Percentiles rank a stretch among this genome's conserved stretches.
Evolutionary conservation across 495 filamentous ascomycete species (phyloP).

Genomic region (Neurospora sp.): DNA sequence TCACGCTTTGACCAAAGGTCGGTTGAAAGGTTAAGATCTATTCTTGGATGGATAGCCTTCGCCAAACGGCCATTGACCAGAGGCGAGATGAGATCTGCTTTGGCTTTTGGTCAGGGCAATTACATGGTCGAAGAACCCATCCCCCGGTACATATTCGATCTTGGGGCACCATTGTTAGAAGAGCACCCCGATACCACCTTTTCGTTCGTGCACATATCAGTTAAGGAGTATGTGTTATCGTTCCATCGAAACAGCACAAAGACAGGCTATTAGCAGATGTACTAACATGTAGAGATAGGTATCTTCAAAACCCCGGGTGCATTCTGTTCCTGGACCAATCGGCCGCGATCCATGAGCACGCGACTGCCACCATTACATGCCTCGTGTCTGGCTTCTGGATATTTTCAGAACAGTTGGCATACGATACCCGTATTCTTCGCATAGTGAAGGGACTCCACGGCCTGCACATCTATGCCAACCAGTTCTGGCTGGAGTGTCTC

Average conservation of each 20-base stretch:
- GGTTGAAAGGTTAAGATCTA: conserved; percentile 10
- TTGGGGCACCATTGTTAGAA: conserved; percentile 20
- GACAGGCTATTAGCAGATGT: not conserved
- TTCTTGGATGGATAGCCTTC: conserved; percentile 27
- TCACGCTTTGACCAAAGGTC: conserved; percentile 17
- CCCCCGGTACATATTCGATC: conserved; percentile 21
- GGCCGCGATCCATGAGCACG: conserved; percentile 6
- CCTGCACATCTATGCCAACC: not conserved
- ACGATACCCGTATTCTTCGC: not conserved
- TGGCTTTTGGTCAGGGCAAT: conserved; percentile 14
- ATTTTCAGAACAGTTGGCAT: not conserved
- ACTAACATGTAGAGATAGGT: conserved; percentile 3
- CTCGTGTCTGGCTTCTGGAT: conserved; percentile 7
- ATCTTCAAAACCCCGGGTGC: conserved; percentile 12
- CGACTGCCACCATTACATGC: conserved; percentile 10
- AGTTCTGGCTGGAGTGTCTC: not conserved
- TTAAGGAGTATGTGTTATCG: conserved; percentile 22
- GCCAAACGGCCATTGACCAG: conserved; percentile 19
- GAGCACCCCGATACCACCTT: conserved; percentile 14
- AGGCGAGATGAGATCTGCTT: conserved; percentile 20
- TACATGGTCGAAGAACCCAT: conserved; percentile 2
- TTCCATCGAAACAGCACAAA: not conserved
- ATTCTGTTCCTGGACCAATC: conserved; percentile 4
- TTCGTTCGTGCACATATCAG: conserved; percentile 23
- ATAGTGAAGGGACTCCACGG: not conserved